A percentile compares a stretch with the other conserved stretches of the same genome.
These are phyloP conservation scores for Leishmania aethiopica DNA, from an alignment of 208 protist genomes.

Conservation along the genomic window DNA sequence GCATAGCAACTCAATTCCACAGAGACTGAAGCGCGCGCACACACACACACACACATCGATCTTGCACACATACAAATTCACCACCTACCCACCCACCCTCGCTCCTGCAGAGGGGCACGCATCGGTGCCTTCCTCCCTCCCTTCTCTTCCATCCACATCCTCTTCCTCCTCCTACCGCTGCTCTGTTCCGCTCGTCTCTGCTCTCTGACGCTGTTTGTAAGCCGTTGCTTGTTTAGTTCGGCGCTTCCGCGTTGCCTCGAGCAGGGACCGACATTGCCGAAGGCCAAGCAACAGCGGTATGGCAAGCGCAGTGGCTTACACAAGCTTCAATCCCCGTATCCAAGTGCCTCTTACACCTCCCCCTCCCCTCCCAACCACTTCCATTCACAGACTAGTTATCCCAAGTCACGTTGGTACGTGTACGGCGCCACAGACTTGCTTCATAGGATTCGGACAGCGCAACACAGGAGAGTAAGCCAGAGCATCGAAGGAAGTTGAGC, in stretches of 20 bases:
- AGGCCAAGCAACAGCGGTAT: not conserved
- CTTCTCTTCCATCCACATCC: too few relatives aligned
- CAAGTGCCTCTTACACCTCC: not conserved
- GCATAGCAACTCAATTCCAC: not conserved
- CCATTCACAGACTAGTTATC: not conserved
- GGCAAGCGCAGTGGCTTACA: not conserved
- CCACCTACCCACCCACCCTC: too few relatives aligned
- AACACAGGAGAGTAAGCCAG: not conserved
- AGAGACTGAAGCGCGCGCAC: not conserved
- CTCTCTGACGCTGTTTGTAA: not conserved
- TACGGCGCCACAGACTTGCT: not conserved
- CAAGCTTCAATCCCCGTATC: not conserved
- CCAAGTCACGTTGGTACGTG: not conserved
- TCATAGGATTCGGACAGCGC: not conserved
- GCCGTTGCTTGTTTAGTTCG: not conserved
- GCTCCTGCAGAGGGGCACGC: too few relatives aligned
- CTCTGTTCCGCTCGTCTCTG: not conserved
- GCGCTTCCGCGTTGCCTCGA: not conserved
- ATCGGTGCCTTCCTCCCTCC: too few relatives aligned
- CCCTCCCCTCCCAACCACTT: not conserved
- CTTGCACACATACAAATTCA: not conserved
- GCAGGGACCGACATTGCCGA: not conserved
- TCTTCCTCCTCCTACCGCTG: too few relatives aligned
- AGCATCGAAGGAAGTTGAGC: not conserved
- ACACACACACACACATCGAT: not conserved